phyloP scores from a whole-genome alignment of 768 basidiomycete genomes.

The Solioccasus polychromus region DNA sequence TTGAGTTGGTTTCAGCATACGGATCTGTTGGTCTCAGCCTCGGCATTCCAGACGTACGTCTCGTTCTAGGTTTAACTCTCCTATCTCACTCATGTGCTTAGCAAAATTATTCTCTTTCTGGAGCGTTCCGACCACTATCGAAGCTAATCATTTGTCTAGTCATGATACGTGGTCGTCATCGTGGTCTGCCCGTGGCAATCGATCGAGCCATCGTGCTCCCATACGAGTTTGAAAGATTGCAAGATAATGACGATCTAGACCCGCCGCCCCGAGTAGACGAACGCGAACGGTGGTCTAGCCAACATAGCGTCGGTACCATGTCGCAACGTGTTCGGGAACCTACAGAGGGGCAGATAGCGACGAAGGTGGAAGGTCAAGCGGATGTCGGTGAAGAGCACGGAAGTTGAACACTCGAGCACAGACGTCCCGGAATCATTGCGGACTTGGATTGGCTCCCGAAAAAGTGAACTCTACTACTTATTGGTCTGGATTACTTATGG shows the following conservation, averaged over 20 bases:
- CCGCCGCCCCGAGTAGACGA: slow-evolving; percentile 9
- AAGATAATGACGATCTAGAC: slow-evolving; percentile 21
- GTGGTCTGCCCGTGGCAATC: slow-evolving; percentile 83
- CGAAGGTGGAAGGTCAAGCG: neutral
- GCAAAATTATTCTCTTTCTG: slow-evolving; percentile 81
- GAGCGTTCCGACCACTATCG: slow-evolving; percentile 73
- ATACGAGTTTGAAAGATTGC: slow-evolving; percentile 47
- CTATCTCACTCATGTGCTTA: slow-evolving; percentile 29
- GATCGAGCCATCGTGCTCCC: slow-evolving; percentile 86
- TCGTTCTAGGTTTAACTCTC: neutral
- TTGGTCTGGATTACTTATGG: too few relatives aligned
- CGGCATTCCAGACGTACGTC: slow-evolving; percentile 74
- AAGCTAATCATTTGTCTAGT: slow-evolving; percentile 85
- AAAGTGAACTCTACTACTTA: too few relatives aligned
- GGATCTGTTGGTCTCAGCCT: slow-evolving; percentile 88
- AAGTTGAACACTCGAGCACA: neutral
- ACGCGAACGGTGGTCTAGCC: slow-evolving; percentile 9
- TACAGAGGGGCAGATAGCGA: neutral
- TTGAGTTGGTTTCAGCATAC: slow-evolving; percentile 86
- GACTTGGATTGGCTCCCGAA: too few relatives aligned
- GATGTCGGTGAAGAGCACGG: neutral
- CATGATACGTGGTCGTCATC: slow-evolving; percentile 93
- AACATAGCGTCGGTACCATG: neutral
- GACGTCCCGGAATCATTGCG: too few relatives aligned
- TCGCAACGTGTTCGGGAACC: neutral